Base-by-base conservation (phyloP, 148 eudicot genomes). In the Nyssa sinensis region DNA sequence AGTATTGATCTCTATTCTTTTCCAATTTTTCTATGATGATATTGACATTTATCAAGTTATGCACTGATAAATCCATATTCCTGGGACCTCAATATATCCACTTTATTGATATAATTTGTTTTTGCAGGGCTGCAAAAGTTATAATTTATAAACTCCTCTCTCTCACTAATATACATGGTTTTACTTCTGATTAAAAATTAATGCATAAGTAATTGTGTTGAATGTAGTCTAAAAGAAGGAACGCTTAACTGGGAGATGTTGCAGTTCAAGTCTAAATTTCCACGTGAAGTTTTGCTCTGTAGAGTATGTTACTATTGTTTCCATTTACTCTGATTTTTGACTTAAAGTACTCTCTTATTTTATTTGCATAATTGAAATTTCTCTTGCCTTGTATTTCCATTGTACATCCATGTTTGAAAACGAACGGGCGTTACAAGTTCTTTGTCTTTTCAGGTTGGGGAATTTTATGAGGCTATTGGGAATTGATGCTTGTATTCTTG, bases 391-490 rank as follows among this genome's bases (percentile, higher is more conserved):
- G 11, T 4, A 16, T 14, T 41, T 47, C 6, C 37, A 23, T 23
- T 64, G 9, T 65, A 19, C 39, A 23, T 41, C 64, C 65, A 47
- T 31, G 31, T 37, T 62, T 61, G 37, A 74, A n/a, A n/a, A n/a
- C n/a, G n/a, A n/a, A n/a, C n/a, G 28, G 63, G 30, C 44, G 24
- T 28, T 25, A 2, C 37, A 37, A 27, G 27, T 67, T 67, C 64
- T 57, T 47, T 39, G 27, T 66, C 70, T 51, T 62, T 67, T 47
- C 69, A 95, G 99, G 98, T 95, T 66, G 98, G 99, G 23, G 99
- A 95, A 23, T 95, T 95, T 71, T 95, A 95, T 69, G 99, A 95
- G 84, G 96, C 98, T 60, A 87, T 95, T 71, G 99, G 99, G 99
- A 74, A 78, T 93, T 44, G 98, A 95, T 80, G 99, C 99, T 24